phyloP scores from a whole-genome alignment of 2,329 filamentous ascomycete species.

The Penicillium sclerotigenum region DNA sequence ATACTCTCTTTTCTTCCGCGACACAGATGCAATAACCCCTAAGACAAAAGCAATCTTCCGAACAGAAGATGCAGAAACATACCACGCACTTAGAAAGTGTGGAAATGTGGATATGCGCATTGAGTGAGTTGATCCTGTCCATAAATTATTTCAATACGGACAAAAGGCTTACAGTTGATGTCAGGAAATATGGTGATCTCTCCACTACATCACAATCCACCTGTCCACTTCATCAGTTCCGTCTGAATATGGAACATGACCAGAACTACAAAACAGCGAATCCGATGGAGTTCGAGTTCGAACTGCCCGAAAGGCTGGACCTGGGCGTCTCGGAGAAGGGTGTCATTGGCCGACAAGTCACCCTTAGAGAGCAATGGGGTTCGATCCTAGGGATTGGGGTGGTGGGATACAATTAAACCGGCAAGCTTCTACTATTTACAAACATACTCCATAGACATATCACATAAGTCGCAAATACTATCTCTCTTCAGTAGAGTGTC shows the following conservation, averaged over 20 bases:
- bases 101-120: constrained; percentile 31
- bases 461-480: background rate
- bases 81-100: constrained; percentile 19
- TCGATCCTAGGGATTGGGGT: constrained; percentile 31
- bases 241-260: constrained; percentile 16
- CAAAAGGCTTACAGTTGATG: background rate
- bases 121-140: constrained; percentile 25
- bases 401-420: constrained; percentile 34
- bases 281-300: constrained; percentile 24
- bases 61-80: constrained; percentile 22
- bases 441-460: background rate
- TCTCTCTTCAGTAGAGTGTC: too few relatives aligned
- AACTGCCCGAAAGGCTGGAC: constrained; percentile 31
- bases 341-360: constrained; percentile 35
- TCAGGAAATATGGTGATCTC: constrained; percentile 31
- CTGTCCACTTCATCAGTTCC: constrained; percentile 29
- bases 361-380: constrained; percentile 23
- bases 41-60: constrained; percentile 29
- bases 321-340: constrained; percentile 35
- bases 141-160: background rate
- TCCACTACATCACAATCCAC: constrained; percentile 9
- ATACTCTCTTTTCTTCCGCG: constrained; percentile 33
- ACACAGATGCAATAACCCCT: constrained; percentile 11
- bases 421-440: background rate
- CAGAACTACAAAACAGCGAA: background rate